Conservation (phyloP, 2,329 filamentous ascomycete genomes). For the Seiridium unicorne region DNA sequence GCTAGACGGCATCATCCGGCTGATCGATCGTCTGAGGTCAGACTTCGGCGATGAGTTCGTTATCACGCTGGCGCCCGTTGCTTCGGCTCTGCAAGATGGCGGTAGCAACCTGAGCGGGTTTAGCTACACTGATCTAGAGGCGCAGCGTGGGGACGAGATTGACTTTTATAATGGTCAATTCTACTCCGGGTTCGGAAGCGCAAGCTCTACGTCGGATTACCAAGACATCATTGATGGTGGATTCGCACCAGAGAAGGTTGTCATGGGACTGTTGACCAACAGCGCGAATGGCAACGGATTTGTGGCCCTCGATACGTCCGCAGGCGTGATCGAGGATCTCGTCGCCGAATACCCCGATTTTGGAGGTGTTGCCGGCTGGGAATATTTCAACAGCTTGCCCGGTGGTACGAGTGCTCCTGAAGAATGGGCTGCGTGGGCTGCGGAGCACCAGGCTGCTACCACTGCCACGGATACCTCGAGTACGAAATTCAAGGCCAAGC, state of each 20-base stretch:
- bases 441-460: conserved; percentile 20
- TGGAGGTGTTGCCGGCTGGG: conserved; percentile 92
- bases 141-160: conserved; percentile 62
- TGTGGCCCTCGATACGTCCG: conserved; percentile 46
- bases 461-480: conserved; percentile 4
- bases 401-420: conserved; percentile 63
- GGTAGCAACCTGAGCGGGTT: conserved; percentile 74
- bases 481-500: neutral
- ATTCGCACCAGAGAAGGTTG: conserved; percentile 71
- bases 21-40: conserved; percentile 64
- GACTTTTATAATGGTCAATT: conserved; percentile 91
- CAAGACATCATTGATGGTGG: conserved; percentile 56
- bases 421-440: conserved; percentile 64
- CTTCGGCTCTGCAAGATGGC: conserved; percentile 62
- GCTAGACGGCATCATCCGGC: conserved; percentile 61
- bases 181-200: conserved; percentile 82
- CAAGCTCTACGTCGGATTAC: conserved; percentile 44
- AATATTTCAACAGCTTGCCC: conserved; percentile 83
- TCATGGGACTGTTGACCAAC: conserved; percentile 79
- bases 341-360: conserved; percentile 61
- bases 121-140: conserved; percentile 73
- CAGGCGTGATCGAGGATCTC: conserved; percentile 39
- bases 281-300: conserved; percentile 66
- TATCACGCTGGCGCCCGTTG: conserved; percentile 80
- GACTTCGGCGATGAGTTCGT: conserved; percentile 72